Percentiles rank a stretch among this genome's conserved stretches.
Conservation (phyloP, 2,329 filamentous ascomycete genomes). For the Penicillium capsulatum region DNA sequence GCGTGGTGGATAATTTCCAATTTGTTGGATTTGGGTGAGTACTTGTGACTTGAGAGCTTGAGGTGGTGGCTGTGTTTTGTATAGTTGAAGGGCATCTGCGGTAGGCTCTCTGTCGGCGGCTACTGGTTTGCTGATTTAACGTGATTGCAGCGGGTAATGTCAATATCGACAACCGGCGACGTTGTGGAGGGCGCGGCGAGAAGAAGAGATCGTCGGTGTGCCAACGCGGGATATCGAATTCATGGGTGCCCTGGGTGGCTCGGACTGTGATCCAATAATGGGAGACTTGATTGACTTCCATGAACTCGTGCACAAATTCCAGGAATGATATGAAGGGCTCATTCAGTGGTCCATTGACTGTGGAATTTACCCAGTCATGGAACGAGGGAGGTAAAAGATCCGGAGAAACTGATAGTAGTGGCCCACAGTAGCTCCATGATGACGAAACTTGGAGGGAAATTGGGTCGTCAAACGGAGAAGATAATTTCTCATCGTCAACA, state of each 20-base stretch:
- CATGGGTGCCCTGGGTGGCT: conserved; percentile 42
- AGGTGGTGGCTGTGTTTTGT: conserved; percentile 2
- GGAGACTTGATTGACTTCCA: conserved; percentile 33
- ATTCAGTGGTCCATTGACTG: conserved; percentile 35
- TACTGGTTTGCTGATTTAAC: neutral
- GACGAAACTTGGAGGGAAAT: conserved; percentile 19
- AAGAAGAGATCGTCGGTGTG: conserved; percentile 51
- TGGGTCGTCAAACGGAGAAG: conserved; percentile 1
- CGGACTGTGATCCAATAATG: conserved; percentile 50
- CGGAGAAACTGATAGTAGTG: conserved; percentile 30
- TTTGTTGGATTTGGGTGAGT: conserved; percentile 31
- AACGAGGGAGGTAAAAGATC: conserved; percentile 35
- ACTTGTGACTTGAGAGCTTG: conserved; percentile 5
- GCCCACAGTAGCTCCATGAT: conserved; percentile 47
- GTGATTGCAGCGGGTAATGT: neutral
- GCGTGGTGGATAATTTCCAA: conserved; percentile 49
- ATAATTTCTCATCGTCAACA: neutral
- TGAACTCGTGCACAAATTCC: conserved; percentile 36
- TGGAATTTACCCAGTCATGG: conserved; percentile 38
- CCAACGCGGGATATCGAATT: conserved; percentile 48
- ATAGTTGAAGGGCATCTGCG: neutral
- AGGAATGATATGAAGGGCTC: conserved; percentile 41
- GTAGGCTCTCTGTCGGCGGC: neutral
- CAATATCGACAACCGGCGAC: neutral
- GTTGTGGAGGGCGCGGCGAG: conserved; percentile 17